Conservation (phyloP, 192 early-diverging fungal genomes). For the Coemansia sp. region DNA sequence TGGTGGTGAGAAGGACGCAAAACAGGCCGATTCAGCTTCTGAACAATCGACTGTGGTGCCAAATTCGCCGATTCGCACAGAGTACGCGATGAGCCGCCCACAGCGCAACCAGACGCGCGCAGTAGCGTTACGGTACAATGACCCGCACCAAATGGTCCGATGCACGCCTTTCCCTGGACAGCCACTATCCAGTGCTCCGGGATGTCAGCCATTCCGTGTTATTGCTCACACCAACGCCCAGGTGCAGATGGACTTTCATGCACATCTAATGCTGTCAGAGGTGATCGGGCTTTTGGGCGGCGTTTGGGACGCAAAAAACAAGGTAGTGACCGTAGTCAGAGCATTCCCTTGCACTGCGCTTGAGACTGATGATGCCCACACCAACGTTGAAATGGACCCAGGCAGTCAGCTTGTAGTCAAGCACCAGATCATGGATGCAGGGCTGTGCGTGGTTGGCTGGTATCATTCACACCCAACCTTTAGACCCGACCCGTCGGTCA, state of each 20-base stretch:
- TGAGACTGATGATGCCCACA: constrained; percentile 65
- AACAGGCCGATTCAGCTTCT: neutral
- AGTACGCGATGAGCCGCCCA: constrained; percentile 53
- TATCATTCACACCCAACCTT: constrained; percentile 94
- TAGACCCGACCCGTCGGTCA: constrained; percentile 80
- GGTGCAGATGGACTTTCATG: constrained; percentile 88
- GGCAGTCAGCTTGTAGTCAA: constrained; percentile 73
- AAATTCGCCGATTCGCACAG: constrained; percentile 40
- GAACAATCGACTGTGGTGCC: constrained; percentile 2
- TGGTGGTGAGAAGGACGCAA: neutral
- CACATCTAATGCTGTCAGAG: constrained; percentile 86
- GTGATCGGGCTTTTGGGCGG: constrained; percentile 90
- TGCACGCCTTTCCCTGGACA: constrained; percentile 73
- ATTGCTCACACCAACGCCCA: constrained; percentile 73
- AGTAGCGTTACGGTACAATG: constrained; percentile 39
- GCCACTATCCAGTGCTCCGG: constrained; percentile 61
- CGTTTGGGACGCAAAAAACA: constrained; percentile 58
- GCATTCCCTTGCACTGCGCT: constrained; percentile 79
- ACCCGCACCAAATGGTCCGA: constrained; percentile 81
- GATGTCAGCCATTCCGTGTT: constrained; percentile 80
- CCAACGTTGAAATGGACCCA: constrained; percentile 92
- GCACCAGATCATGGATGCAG: constrained; percentile 66
- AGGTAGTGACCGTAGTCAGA: constrained; percentile 61
- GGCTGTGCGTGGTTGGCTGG: constrained; percentile 87
- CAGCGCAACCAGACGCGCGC: constrained; percentile 46